Evolutionary conservation across 139 green algal species (phyloP), one percentile per base, ranked within the genome.

Genomic region (Tetraselmis chui): DNA sequence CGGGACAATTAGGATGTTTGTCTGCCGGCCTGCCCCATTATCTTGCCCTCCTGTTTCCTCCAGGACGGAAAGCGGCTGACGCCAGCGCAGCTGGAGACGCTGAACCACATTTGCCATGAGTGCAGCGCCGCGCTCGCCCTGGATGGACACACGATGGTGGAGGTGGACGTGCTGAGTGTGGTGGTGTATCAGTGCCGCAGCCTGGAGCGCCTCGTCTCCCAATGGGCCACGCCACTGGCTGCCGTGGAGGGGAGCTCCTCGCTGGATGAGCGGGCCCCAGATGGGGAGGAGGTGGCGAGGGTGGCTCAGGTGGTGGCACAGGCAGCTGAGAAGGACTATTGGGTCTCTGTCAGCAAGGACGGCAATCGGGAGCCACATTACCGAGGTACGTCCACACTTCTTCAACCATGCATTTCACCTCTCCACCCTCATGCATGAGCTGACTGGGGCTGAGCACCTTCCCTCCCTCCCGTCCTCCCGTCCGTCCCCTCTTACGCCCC

Each of bases 331-430:
- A 76, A 84, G 0, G 89, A 88, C 81, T 97, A 97, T 81, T 97
- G 92, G 91, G 91, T 91, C 29, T 77, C 84, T 24, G 93, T 89
- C 27, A 93, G 87, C 85, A 88, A 85, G 75, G 93, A 97, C 31
- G 93, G 93, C 76, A 91, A 90, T 80, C 83, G 93, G n/a, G 88
- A 92, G 79, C 45, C 59, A 0, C 93, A 97, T 81, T 97, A 97
- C 85, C 80, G 85, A 88, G 87, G 89, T 84, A 31, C 45, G 18
- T 18, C 45, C 45, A 5, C 45, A 5, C 45, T 18, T 18, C 45
- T n/a, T n/a, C n/a, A n/a, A n/a, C n/a, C n/a, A n/a, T n/a, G n/a
- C n/a, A n/a, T n/a, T n/a, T n/a, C 45, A 5, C 45, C 45, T 18
- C 45, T 18, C 45, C 45, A 5, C 45, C 45, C 45, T 67, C 45